Conservation (phyloP, 2,329 filamentous ascomycete genomes). For the Hymenoscyphus albidus region DNA sequence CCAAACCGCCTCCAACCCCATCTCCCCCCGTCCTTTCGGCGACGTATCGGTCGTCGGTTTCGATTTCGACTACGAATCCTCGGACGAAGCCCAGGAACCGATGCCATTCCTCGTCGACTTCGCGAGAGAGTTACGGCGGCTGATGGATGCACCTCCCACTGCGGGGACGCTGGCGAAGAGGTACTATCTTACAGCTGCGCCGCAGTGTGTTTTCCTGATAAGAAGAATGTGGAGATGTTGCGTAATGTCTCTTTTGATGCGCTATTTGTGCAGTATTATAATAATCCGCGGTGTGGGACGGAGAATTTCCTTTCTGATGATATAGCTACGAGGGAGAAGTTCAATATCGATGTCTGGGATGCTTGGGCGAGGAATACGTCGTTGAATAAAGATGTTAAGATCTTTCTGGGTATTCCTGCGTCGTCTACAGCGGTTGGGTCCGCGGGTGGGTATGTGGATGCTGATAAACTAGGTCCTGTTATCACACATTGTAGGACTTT, state of each 20-base stretch:
- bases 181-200: background rate
- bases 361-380: background rate
- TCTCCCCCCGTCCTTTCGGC: background rate
- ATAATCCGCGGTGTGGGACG: background rate
- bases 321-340: background rate
- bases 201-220: background rate
- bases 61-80: background rate
- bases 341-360: background rate
- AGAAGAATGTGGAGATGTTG: background rate
- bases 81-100: background rate
- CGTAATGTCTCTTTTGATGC: background rate
- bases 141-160: background rate
- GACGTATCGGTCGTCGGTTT: background rate
- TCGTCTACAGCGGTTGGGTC: background rate
- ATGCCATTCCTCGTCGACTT: background rate
- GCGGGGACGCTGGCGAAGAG: background rate
- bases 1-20: background rate
- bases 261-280: background rate
- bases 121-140: background rate
- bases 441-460: background rate
- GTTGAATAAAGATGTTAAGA: background rate
- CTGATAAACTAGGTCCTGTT: slow-evolving; percentile 42
- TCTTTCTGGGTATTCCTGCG: background rate
- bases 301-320: background rate
- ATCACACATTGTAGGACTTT: slow-evolving; percentile 52